Conservation (phyloP, 495 filamentous ascomycete genomes). For the Eremomyces bilateralis region DNA sequence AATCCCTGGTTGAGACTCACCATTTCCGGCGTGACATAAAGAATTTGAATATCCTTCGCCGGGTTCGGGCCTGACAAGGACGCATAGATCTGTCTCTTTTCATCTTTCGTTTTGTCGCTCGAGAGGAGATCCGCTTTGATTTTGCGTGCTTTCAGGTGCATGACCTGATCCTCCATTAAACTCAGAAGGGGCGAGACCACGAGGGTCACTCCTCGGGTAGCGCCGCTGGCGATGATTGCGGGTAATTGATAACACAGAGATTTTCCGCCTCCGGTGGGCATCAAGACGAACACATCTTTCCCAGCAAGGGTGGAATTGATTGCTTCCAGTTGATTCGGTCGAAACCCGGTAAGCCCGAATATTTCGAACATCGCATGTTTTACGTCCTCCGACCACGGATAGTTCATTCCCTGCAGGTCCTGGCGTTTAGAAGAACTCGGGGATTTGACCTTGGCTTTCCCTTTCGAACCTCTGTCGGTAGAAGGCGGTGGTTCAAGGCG, state of each 20-base stretch:
- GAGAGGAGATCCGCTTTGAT: constrained; percentile 63
- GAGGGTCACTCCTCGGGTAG: constrained; percentile 67
- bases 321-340: constrained; percentile 81
- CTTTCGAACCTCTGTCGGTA: too few species aligned
- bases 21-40: constrained; percentile 97
- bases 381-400: constrained; percentile 74
- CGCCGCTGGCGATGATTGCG: constrained; percentile 59
- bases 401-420: constrained; percentile 26
- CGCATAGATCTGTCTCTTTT: constrained; percentile 36
- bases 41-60: constrained; percentile 56
- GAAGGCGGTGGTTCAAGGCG: constrained; percentile 8
- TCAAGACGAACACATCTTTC: constrained; percentile 78
- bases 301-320: constrained; percentile 81
- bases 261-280: constrained; percentile 96
- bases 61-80: too few species aligned
- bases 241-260: constrained; percentile 93
- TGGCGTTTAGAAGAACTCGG: constrained; percentile 7
- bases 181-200: constrained; percentile 89
- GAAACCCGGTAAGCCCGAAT: constrained; percentile 68
- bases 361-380: constrained; percentile 49
- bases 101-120: constrained; percentile 36
- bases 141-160: constrained; percentile 49
- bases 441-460: too few species aligned
- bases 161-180: constrained; percentile 90
- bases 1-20: constrained; percentile 53